Percentiles rank a stretch among this genome's conserved stretches.
Conservation (phyloP, 768 basidiomycete species). For the Glaciozyma antarctica region DNA sequence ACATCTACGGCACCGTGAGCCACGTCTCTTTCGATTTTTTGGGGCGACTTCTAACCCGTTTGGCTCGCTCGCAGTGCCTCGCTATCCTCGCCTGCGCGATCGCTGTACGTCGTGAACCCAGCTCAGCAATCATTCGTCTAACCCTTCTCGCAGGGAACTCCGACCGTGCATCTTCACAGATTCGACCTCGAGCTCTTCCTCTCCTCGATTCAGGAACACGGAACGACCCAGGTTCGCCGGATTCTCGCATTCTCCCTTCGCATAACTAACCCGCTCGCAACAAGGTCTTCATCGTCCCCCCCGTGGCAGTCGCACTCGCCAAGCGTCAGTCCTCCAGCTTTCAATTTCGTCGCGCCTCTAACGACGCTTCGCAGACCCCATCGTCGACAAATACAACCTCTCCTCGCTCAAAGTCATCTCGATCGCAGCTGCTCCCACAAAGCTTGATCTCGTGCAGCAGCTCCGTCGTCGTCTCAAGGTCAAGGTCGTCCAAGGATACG, state of each 20-base stretch:
- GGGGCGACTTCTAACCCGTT: not conserved
- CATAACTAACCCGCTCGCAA: not conserved
- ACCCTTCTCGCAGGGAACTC: not conserved
- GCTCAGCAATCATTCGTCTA: not conserved
- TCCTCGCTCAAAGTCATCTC: not conserved
- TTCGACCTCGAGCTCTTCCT: not conserved
- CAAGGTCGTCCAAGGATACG: not conserved
- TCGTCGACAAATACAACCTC: not conserved
- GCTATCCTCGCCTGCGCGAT: not conserved
- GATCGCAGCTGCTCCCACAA: not conserved
- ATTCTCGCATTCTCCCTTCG: not conserved
- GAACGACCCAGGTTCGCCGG: not conserved
- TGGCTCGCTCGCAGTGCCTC: not conserved
- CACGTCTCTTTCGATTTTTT: not conserved
- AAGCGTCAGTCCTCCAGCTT: not conserved
- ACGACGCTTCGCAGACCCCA: not conserved
- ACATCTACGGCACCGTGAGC: not conserved
- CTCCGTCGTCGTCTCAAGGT: not conserved
- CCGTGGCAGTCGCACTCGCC: not conserved
- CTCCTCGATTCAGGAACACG: not conserved
- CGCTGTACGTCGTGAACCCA: not conserved
- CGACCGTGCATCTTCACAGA: not conserved
- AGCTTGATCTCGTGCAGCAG: not conserved
- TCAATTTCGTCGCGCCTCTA: too few species aligned
- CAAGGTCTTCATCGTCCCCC: not conserved